Base-by-base conservation (phyloP, 352 stramenopile species). In the Phytopythium boreale region DNA sequence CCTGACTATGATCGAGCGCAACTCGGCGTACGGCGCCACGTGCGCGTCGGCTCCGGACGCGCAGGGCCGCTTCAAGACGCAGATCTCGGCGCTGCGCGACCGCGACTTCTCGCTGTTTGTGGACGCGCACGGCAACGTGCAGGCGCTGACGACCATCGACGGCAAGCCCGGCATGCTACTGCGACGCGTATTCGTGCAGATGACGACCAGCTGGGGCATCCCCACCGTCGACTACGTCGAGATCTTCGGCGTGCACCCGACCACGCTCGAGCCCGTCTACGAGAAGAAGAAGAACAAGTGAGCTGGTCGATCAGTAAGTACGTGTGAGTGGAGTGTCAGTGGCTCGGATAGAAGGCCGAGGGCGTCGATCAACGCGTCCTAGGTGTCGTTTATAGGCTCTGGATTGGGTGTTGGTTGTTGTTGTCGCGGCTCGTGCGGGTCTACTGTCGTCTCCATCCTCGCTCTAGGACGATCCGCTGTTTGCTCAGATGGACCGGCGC, bases 231-330 rank as follows among this genome's bases (percentile, higher is more conserved):
- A 92, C 58, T 92, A 87, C 71, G 72, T 95, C 55, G 87, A 95
- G 61, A 85, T 95, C 58, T 93, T 92, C 47, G 86, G 83, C 39
- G 70, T 94, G 36, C 71, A 94, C 66, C 82, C 80, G 4, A 60
- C 67, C 15, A 92, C 82, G 8, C 67, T 79, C 36, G 86, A 76
- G 51, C 55, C 64, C 11, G 86, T 90, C 50, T 94, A 94, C 68
- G 86, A 94, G 70, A 92, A 91, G 77, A 94, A 94, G 68, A 79
- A 75, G 61, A 90, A 89, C 70, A 90, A 92, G 73, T 87, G 36
- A 60, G 19, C 27, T 10, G 46, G 22, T 52, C 9, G 15, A 20
- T 52, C 22, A 8, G 46, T 52, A 22, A 19, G n/a, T 27, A 22
- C 3, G 20, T 49, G 43, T 49, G 19, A 26, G 43, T 7, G 43